Percentiles rank a stretch among this genome's conserved stretches.
Evolutionary conservation across 73 alveolate genomes (phyloP).

Genomic region (Tetrahymena thermophila): DNA sequence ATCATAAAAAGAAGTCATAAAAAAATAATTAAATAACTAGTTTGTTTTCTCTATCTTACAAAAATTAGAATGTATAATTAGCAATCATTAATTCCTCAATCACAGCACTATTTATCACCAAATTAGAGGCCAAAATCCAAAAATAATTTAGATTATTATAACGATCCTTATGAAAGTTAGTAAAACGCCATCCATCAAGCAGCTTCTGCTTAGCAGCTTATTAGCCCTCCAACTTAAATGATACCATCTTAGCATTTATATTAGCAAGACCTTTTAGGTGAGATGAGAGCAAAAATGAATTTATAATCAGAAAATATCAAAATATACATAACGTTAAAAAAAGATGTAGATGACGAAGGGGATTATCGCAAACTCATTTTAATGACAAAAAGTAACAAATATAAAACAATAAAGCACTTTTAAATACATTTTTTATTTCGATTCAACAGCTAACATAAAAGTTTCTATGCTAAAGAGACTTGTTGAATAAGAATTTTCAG

Average conservation of each 20-base stretch:
- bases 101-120: neutral
- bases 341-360: neutral
- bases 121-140: neutral
- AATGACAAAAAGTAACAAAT: neutral
- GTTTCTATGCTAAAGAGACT: slow-evolving; percentile 68
- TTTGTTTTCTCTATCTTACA: neutral
- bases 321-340: neutral
- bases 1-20: neutral
- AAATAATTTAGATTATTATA: neutral
- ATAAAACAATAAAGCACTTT: neutral
- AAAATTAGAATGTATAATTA: neutral
- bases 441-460: slow-evolving; percentile 4
- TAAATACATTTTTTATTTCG: neutral
- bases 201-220: neutral
- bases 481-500: slow-evolving; percentile 76
- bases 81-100: neutral
- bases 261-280: neutral
- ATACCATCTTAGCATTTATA: neutral
- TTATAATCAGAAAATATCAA: neutral
- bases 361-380: neutral
- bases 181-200: neutral
- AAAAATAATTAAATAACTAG: neutral
- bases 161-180: neutral
- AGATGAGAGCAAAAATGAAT: neutral
- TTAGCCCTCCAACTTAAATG: neutral